phyloP scores from a whole-genome alignment of 106 monocot species.

The Dioscorea alata region DNA sequence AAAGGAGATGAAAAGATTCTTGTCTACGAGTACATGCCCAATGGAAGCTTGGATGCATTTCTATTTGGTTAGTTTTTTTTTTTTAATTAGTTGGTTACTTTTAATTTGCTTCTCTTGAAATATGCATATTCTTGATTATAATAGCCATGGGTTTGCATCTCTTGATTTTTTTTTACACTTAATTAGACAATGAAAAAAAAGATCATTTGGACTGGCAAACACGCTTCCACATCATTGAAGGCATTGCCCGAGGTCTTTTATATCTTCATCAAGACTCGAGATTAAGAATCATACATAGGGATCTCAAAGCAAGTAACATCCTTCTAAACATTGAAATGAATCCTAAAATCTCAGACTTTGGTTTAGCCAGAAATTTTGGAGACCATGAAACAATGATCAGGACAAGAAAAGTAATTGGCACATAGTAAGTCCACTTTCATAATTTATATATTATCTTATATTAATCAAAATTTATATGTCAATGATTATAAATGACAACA shows the following conservation, averaged over 20 bases:
- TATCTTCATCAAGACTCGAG: constrained; percentile 25
- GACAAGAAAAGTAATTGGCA: constrained; percentile 13
- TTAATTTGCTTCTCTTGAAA: not conserved
- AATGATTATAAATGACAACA: not conserved
- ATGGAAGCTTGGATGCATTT: constrained; percentile 26
- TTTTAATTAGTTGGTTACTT: too few relatives aligned
- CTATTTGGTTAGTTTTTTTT: constrained; percentile 34
- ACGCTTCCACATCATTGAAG: constrained; percentile 15
- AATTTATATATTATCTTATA: too few relatives aligned
- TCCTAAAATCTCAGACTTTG: constrained; percentile 33
- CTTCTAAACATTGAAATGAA: constrained; percentile 22
- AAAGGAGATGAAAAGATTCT: constrained; percentile 24
- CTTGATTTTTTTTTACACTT: too few relatives aligned
- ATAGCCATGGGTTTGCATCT: too few relatives aligned
- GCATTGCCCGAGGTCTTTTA: constrained; percentile 22
- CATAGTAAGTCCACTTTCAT: constrained; percentile 17
- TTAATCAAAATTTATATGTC: not conserved
- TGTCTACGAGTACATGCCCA: constrained; percentile 27
- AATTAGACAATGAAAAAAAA: not conserved
- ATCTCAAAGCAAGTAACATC: constrained; percentile 12
- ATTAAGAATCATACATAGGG: not conserved
- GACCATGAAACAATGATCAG: constrained; percentile 2
- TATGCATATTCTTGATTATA: not conserved
- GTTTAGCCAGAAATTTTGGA: constrained; percentile 16
- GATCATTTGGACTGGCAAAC: constrained; percentile 8